These are phyloP conservation scores for Ophiostoma ulmi DNA, from an alignment of 2,329 filamentous ascomycete genomes.

Conservation along the genomic window DNA sequence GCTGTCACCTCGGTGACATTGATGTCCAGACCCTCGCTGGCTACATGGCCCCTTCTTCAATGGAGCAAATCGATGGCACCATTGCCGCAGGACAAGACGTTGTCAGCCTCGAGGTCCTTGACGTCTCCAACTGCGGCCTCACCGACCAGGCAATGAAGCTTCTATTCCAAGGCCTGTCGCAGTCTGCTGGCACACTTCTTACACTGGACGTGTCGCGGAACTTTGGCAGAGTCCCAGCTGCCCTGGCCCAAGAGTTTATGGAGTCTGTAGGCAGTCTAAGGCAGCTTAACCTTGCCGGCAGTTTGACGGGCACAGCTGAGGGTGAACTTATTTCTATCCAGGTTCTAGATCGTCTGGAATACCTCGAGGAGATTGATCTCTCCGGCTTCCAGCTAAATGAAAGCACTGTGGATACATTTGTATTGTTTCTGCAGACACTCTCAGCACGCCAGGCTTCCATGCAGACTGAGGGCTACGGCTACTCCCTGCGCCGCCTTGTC, in stretches of 20 bases:
- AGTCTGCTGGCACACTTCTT: slow-evolving; percentile 38
- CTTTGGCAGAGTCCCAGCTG: slow-evolving; percentile 46
- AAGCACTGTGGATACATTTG: slow-evolving; percentile 44
- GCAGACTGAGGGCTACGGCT: slow-evolving; percentile 22
- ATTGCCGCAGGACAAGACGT: slow-evolving; percentile 18
- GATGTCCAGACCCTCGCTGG: slow-evolving; percentile 46
- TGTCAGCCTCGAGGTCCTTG: slow-evolving; percentile 44
- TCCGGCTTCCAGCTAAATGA: slow-evolving; percentile 46
- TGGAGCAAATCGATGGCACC: slow-evolving; percentile 14
- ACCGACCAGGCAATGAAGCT: slow-evolving; percentile 45
- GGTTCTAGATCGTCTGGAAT: slow-evolving; percentile 39
- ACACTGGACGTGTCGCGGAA: slow-evolving; percentile 51
- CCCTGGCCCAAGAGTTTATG: slow-evolving; percentile 43
- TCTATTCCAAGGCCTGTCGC: slow-evolving; percentile 44
- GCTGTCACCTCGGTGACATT: slow-evolving; percentile 43
- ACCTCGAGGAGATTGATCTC: slow-evolving; percentile 51
- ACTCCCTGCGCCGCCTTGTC: slow-evolving; percentile 37
- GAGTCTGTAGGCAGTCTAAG: slow-evolving; percentile 42
- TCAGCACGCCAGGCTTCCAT: slow-evolving; percentile 22
- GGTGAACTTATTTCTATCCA: slow-evolving; percentile 45
- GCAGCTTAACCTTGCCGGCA: slow-evolving; percentile 48
- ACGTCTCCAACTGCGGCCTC: slow-evolving; percentile 49
- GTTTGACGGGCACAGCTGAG: slow-evolving; percentile 44
- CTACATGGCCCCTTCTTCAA: slow-evolving; percentile 20
- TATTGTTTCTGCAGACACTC: slow-evolving; percentile 39